These are phyloP conservation scores for Mycosarcoma mackinlayi DNA, from an alignment of 1,284 basidiomycete genomes.

Conservation along the genomic window DNA sequence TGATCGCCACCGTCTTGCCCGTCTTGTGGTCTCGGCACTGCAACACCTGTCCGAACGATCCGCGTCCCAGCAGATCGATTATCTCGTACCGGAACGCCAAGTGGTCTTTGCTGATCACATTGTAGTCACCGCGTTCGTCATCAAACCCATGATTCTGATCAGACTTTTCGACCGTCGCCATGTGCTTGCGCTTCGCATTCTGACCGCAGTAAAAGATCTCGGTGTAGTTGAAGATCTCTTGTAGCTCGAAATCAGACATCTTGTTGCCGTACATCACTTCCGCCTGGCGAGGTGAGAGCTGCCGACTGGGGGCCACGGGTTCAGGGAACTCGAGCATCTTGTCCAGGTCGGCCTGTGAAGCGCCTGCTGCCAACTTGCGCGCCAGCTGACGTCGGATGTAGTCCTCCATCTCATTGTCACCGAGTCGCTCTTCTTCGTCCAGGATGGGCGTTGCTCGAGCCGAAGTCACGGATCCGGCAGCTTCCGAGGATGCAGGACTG, in stretches of 20 bases:
- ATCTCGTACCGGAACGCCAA: slow-evolving; percentile 96
- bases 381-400: slow-evolving; percentile 90
- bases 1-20: slow-evolving; percentile 96
- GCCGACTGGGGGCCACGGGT: slow-evolving; percentile 78
- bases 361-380: slow-evolving; percentile 83
- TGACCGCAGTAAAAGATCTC: slow-evolving; percentile 84
- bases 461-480: slow-evolving; percentile 18
- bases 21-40: slow-evolving; percentile 96
- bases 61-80: slow-evolving; percentile 90
- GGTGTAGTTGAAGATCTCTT: slow-evolving; percentile 89
- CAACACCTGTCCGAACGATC: slow-evolving; percentile 97
- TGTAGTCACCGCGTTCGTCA: slow-evolving; percentile 97
- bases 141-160: slow-evolving; percentile 96
- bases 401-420: slow-evolving; percentile 95
- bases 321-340: slow-evolving; percentile 92
- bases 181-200: slow-evolving; percentile 59
- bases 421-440: slow-evolving; percentile 85
- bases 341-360: slow-evolving; percentile 84
- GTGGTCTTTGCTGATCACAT: slow-evolving; percentile 89
- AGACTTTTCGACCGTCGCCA: slow-evolving; percentile 73
- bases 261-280: slow-evolving; percentile 69
- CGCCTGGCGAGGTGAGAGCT: slow-evolving; percentile 76
- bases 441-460: slow-evolving; percentile 38
- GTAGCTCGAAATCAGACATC: slow-evolving; percentile 78
- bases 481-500: slow-evolving; percentile 38